phyloP scores from a whole-genome alignment of 345 rosid genomes.

The Corymbia maculata region DNA sequence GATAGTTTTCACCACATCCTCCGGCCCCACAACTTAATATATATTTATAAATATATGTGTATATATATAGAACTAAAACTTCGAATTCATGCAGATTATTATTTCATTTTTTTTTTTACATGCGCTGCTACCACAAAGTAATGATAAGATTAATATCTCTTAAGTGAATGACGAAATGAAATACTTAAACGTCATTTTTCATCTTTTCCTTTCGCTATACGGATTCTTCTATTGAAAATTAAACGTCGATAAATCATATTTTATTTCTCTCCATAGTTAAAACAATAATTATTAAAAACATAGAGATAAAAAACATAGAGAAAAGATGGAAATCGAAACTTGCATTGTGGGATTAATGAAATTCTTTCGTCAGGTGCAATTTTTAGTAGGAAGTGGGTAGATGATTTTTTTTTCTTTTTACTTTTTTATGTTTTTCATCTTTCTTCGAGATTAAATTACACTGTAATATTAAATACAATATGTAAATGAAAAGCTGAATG shows the following conservation, averaged over 20 bases:
- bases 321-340: not conserved
- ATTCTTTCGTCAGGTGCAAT: not conserved
- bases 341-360: accelerated
- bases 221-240: not conserved
- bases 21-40: not conserved
- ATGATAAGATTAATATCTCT: not conserved
- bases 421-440: not conserved
- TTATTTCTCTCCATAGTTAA: accelerated
- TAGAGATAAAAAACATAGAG: not conserved
- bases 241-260: not conserved
- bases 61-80: too few species aligned
- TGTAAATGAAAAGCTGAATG: not conserved
- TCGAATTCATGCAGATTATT: too few species aligned
- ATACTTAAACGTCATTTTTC: accelerated
- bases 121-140: not conserved
- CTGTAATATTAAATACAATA: not conserved
- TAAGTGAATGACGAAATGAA: not conserved
- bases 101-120: not conserved
- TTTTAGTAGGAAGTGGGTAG: not conserved
- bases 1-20: accelerated
- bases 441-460: not conserved
- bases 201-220: accelerated
- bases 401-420: not conserved
- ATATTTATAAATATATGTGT: too few species aligned
- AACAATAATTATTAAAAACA: not conserved